Conservation (phyloP, 352 stramenopile genomes). For the Peronospora destructor region DNA sequence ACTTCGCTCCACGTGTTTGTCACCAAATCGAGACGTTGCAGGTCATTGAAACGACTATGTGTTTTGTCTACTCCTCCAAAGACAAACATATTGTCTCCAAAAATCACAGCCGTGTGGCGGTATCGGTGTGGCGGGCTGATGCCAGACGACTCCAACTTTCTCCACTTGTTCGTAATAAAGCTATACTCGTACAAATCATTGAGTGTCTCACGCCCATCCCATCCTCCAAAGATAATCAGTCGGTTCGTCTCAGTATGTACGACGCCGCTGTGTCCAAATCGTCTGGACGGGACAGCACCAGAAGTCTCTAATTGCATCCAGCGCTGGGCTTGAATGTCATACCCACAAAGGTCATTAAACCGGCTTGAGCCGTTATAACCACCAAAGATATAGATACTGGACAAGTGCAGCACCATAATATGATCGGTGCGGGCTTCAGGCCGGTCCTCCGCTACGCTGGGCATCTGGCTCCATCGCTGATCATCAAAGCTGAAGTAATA, state of each 20-base stretch:
- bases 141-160: slow-evolving; percentile 47
- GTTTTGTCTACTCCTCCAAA: slow-evolving; percentile 88
- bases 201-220: slow-evolving; percentile 81
- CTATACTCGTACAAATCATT: slow-evolving; percentile 80
- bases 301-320: slow-evolving; percentile 47
- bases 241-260: slow-evolving; percentile 62
- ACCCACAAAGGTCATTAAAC: slow-evolving; percentile 81
- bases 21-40: slow-evolving; percentile 67
- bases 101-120: slow-evolving; percentile 80
- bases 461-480: slow-evolving; percentile 74
- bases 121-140: slow-evolving; percentile 70
- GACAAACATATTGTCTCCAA: slow-evolving; percentile 82
- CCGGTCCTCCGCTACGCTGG: slow-evolving; percentile 44
- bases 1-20: slow-evolving; percentile 84
- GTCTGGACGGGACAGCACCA: slow-evolving; percentile 47
- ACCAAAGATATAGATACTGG: slow-evolving; percentile 83
- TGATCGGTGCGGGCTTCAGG: slow-evolving; percentile 80
- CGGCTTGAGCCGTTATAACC: slow-evolving; percentile 80
- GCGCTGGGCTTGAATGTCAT: slow-evolving; percentile 48
- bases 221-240: slow-evolving; percentile 81
- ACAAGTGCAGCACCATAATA: slow-evolving; percentile 77
- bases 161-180: slow-evolving; percentile 66
- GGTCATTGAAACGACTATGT: slow-evolving; percentile 82
- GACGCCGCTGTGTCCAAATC: slow-evolving; percentile 80
- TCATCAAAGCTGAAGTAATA: slow-evolving; percentile 85